A percentile compares a stretch with the other conserved stretches of the same genome.
phyloP scores from a whole-genome alignment of 2,329 filamentous ascomycete species.

The Aureobasidium mangrovei region DNA sequence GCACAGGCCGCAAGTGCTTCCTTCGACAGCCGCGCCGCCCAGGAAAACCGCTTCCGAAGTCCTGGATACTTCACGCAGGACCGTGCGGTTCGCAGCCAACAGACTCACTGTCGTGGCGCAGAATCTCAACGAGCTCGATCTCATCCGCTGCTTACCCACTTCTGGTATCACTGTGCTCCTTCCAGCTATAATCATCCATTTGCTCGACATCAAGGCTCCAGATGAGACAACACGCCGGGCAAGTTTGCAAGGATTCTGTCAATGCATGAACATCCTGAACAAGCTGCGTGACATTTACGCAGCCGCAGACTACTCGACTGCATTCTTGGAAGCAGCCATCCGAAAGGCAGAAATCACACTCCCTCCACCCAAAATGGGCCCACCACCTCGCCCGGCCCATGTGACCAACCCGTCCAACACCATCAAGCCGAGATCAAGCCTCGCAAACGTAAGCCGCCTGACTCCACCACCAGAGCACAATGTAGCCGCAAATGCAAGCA shows the following conservation, averaged over 20 bases:
- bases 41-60: constrained; percentile 52
- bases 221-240: constrained; percentile 61
- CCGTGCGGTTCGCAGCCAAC: constrained; percentile 73
- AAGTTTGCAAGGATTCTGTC: constrained; percentile 72
- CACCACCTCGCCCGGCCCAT: constrained; percentile 1
- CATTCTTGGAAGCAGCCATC: constrained; percentile 86
- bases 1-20: constrained; percentile 83
- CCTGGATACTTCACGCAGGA: constrained; percentile 72
- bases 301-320: constrained; percentile 90
- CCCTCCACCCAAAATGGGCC: constrained; percentile 27
- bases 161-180: constrained; percentile 85
- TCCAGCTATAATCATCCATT: constrained; percentile 86
- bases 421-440: background rate
- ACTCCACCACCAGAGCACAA: constrained; percentile 33
- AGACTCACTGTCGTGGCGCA: constrained; percentile 80
- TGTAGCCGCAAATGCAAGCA: background rate
- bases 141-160: constrained; percentile 76
- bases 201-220: constrained; percentile 83
- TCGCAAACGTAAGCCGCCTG: constrained; percentile 17
- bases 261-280: constrained; percentile 88
- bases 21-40: constrained; percentile 45
- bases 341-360: constrained; percentile 76
- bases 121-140: constrained; percentile 60
- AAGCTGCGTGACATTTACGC: constrained; percentile 82
- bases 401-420: constrained; percentile 6